Percentiles rank a stretch among this genome's conserved stretches.
phyloP scores from a whole-genome alignment of 345 rosid genomes.

The Rhizophora mangle region DNA sequence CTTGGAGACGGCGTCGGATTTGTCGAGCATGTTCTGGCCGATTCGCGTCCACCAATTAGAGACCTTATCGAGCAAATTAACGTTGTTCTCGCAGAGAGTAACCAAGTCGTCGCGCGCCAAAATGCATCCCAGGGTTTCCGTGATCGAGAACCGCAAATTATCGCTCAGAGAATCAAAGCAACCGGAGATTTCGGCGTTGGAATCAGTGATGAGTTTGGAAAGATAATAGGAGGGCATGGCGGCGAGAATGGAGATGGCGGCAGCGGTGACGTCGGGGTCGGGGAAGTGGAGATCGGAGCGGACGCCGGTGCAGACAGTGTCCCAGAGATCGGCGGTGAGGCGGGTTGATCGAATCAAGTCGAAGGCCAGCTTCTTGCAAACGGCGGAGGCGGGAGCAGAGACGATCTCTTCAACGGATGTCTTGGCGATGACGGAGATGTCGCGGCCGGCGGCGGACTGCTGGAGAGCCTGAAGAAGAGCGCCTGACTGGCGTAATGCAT shows the following conservation, averaged over 20 bases:
- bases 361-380: slow-evolving; percentile 93
- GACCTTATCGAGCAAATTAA: slow-evolving; percentile 71
- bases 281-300: slow-evolving; percentile 88
- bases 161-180: slow-evolving; percentile 80
- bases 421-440: slow-evolving; percentile 84
- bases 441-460: slow-evolving; percentile 93
- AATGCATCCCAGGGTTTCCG: slow-evolving; percentile 87
- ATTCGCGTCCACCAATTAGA: slow-evolving; percentile 87
- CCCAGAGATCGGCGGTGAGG: slow-evolving; percentile 94
- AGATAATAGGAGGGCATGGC: slow-evolving; percentile 82
- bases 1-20: slow-evolving; percentile 76
- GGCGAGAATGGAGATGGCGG: slow-evolving; percentile 83
- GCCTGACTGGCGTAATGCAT: slow-evolving; percentile 87
- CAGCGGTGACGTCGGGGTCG: slow-evolving; percentile 91
- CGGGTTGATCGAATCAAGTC: slow-evolving; percentile 97
- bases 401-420: slow-evolving; percentile 95
- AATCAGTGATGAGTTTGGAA: slow-evolving; percentile 68
- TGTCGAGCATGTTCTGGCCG: slow-evolving; percentile 80
- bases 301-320: slow-evolving; percentile 73
- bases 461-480: slow-evolving; percentile 96
- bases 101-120: slow-evolving; percentile 91
- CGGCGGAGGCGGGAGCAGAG: slow-evolving; percentile 88
- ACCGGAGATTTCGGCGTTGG: slow-evolving; percentile 64
- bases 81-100: slow-evolving; percentile 80
- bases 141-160: slow-evolving; percentile 72